Base-by-base conservation (phyloP, 495 filamentous ascomycete genomes). In the Lepidopterella palustris region DNA sequence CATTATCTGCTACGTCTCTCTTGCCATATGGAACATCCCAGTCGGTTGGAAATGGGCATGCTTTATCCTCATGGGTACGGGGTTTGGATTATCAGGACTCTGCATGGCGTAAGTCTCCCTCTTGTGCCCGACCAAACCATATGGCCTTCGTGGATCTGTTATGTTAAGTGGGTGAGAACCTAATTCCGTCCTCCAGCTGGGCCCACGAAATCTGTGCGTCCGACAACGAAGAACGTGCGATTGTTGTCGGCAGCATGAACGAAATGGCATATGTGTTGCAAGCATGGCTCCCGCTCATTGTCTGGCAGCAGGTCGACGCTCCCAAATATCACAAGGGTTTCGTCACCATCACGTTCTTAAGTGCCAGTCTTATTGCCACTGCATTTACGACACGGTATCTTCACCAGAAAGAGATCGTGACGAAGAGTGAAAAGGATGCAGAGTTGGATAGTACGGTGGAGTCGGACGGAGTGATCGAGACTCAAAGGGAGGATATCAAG, bases 191-290 rank as follows among this genome's bases (percentile, higher is more conserved):
- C n/a, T 35, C 15, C 11, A 77, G 77, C 11, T 84, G 80, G 81
- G 77, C 79, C 1, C 78, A 83, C 64, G 81, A 73, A 63, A 79
- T 76, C 66, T 83, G 73, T 63, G 72, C 76, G 35, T 72, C 73
- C 5, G 76, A 80, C 64, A 77, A 78, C 23, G 77, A 81, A 61
- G 80, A 84, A 64, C 68, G 83, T n/a, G 77, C 81, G 2, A 57
- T 84, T 15, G 78, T 82, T 0, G 72, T 77, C 35, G 76, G 72
- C 8, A 72, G 70, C 47, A 80, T 81, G 78, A 79, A 80, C 47
- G 74, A 79, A 29, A 68, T 79, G 55, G 75, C 75, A 6, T 80
- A 82, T 67, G 78, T 78, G 1, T 75, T 79, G 2, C 71, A 74
- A 25, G 70, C 74, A 0, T 78, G 73, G 73, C 60, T 78, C 21